Percentiles rank a stretch among this genome's conserved stretches.
phyloP scores from a whole-genome alignment of 495 filamentous ascomycete genomes.

The Barbatosphaeria neglecta region DNA sequence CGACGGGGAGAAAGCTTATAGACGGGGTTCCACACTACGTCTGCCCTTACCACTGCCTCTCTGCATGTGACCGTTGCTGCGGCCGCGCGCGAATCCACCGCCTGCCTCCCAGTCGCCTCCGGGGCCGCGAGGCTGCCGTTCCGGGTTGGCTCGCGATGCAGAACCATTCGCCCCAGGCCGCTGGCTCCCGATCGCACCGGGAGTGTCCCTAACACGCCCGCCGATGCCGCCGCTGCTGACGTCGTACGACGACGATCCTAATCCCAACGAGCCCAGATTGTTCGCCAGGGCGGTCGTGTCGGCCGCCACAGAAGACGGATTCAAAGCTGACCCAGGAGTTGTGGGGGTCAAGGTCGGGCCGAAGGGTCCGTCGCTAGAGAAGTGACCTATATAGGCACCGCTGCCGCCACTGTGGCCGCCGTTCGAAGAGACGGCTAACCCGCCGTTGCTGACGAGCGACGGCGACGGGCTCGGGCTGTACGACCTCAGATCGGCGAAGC shows the following conservation, averaged over 20 bases:
- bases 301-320: slow-evolving; percentile 24
- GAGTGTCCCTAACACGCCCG: slow-evolving; percentile 21
- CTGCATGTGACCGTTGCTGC: slow-evolving; percentile 70
- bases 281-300: slow-evolving; percentile 47
- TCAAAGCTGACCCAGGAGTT: slow-evolving; percentile 46
- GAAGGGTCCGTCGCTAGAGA: slow-evolving; percentile 22
- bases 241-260: slow-evolving; percentile 54
- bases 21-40: not conserved
- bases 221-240: slow-evolving; percentile 26
- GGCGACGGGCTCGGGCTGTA: slow-evolving; percentile 90
- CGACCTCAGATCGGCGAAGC: slow-evolving; percentile 87
- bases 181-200: slow-evolving; percentile 81
- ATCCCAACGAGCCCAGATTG: slow-evolving; percentile 45
- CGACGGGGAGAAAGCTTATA: too few species aligned
- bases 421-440: slow-evolving; percentile 26
- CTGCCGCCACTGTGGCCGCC: slow-evolving; percentile 13
- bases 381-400: slow-evolving; percentile 53
- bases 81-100: slow-evolving; percentile 55
- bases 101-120: slow-evolving; percentile 56
- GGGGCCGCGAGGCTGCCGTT: slow-evolving; percentile 75
- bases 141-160: slow-evolving; percentile 55
- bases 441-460: slow-evolving; percentile 68
- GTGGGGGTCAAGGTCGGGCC: slow-evolving; percentile 23
- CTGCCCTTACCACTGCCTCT: slow-evolving; percentile 56
- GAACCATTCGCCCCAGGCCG: slow-evolving; percentile 56